A percentile compares a stretch with the other conserved stretches of the same genome.
Evolutionary conservation across 2,329 filamentous ascomycete genomes (phyloP).

Genomic region (Arthrobotrys pseudoclavata): DNA sequence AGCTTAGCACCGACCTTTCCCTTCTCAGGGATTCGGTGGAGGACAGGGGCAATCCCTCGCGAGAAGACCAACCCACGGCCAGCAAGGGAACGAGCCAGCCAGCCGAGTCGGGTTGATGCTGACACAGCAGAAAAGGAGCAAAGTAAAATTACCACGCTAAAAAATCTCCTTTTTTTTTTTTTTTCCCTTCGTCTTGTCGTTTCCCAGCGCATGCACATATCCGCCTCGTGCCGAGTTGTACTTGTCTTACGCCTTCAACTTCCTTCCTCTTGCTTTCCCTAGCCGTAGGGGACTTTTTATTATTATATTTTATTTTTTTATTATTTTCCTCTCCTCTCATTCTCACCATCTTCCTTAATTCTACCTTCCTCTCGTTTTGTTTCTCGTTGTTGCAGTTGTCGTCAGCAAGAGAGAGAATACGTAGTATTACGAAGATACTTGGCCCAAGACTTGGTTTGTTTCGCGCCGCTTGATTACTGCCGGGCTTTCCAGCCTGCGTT

Average conservation of each 20-base stretch:
- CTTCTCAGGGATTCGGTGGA: slow-evolving; percentile 19
- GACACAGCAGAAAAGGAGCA: slow-evolving; percentile 35
- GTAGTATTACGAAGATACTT: not conserved
- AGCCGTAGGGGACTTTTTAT: slow-evolving; percentile 46
- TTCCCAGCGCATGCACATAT: slow-evolving; percentile 28
- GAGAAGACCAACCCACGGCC: slow-evolving; percentile 1
- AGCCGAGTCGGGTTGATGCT: slow-evolving; percentile 46
- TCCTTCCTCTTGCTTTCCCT: slow-evolving; percentile 39
- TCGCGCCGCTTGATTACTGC: no score
- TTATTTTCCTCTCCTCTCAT: slow-evolving; percentile 34
- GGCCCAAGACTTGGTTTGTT: not conserved
- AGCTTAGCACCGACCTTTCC: slow-evolving; percentile 22
- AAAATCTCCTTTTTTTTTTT: slow-evolving; percentile 15
- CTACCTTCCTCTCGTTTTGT: not conserved
- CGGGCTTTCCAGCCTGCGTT: no score
- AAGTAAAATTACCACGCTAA: slow-evolving; percentile 37
- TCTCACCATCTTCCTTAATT: slow-evolving; percentile 18
- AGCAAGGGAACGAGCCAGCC: slow-evolving; percentile 10
- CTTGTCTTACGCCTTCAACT: slow-evolving; percentile 25
- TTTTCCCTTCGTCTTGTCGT: not conserved
- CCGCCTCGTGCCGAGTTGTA: slow-evolving; percentile 56
- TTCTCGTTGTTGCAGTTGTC: not conserved
- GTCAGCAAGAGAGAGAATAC: not conserved
- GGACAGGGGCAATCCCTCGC: slow-evolving; percentile 52
- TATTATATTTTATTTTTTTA: slow-evolving; percentile 7